These are phyloP conservation scores for Alternaria sp. DNA, from an alignment of 2,329 filamentous ascomycete species.

Conservation along the genomic window DNA sequence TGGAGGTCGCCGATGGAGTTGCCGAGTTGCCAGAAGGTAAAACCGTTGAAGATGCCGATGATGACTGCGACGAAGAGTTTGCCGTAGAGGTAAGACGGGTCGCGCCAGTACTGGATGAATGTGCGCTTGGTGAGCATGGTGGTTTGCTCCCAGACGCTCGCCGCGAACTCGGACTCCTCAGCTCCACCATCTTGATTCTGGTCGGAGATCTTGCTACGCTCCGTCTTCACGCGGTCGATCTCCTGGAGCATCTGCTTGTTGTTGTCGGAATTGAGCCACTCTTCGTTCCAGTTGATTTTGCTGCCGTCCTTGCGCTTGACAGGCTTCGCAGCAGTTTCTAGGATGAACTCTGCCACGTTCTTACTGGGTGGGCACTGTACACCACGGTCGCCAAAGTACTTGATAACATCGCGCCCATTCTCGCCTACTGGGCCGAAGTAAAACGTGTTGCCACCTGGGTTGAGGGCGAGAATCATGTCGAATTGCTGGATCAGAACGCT, in stretches of 20 bases:
- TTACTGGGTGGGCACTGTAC: slow-evolving; percentile 71
- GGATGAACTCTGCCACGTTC: slow-evolving; percentile 72
- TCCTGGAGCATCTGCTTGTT: slow-evolving; percentile 67
- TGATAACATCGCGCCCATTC: slow-evolving; percentile 69
- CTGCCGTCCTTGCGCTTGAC: slow-evolving; percentile 62
- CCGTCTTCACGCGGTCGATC: slow-evolving; percentile 69
- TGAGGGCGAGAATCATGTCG: slow-evolving; percentile 75
- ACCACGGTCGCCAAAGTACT: slow-evolving; percentile 73
- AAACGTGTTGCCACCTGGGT: slow-evolving; percentile 73
- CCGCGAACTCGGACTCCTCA: slow-evolving; percentile 68
- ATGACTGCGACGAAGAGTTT: slow-evolving; percentile 77
- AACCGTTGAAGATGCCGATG: slow-evolving; percentile 79
- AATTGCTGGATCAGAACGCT: slow-evolving; percentile 75
- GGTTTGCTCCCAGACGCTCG: slow-evolving; percentile 69
- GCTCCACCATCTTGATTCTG: slow-evolving; percentile 19
- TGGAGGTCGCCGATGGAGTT: slow-evolving; percentile 74
- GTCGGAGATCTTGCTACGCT: slow-evolving; percentile 59
- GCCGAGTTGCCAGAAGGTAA: slow-evolving; percentile 77
- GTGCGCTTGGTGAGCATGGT: slow-evolving; percentile 72
- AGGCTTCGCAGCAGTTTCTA: slow-evolving; percentile 70
- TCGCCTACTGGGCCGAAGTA: slow-evolving; percentile 77
- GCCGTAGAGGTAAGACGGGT: slow-evolving; percentile 78
- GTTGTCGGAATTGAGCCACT: slow-evolving; percentile 73
- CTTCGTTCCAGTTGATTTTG: slow-evolving; percentile 75
- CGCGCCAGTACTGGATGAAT: slow-evolving; percentile 78